These are phyloP conservation scores for Cyberlindnera bimundalis DNA, from an alignment of 805 yeast genomes.

Conservation along the genomic window DNA sequence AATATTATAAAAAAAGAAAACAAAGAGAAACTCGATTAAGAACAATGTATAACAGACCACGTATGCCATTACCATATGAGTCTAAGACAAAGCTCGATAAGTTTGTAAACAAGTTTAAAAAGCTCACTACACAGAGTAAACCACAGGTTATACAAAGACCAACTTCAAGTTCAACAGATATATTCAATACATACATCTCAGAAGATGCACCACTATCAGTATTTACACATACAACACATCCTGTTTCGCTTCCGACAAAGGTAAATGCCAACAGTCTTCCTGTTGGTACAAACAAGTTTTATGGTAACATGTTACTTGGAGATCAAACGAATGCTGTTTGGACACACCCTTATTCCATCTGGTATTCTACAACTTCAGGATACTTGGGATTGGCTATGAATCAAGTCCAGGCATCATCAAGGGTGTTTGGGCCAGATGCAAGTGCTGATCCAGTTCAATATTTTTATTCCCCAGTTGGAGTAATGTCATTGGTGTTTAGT, in stretches of 20 bases:
- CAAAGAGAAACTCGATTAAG: no score
- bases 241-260: constrained; percentile 27
- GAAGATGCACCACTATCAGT: constrained; percentile 40
- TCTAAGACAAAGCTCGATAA: constrained; percentile 9
- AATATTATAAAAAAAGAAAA: no score
- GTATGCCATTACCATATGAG: constrained; percentile 28
- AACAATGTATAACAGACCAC: constrained; percentile 30
- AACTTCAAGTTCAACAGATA: no score
- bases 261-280: constrained; percentile 34
- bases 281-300: constrained; percentile 75
- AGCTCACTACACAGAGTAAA: constrained; percentile 8
- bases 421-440: constrained; percentile 69
- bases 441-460: constrained; percentile 48
- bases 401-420: constrained; percentile 54
- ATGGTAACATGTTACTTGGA: constrained; percentile 66
- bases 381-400: constrained; percentile 63
- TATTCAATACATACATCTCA: constrained; percentile 42
- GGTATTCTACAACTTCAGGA: constrained; percentile 51
- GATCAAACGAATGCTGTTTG: constrained; percentile 67
- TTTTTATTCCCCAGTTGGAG: constrained; percentile 65
- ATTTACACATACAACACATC: constrained; percentile 34
- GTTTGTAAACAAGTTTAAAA: constrained; percentile 17
- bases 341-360: constrained; percentile 79
- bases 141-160: no score
- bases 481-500: constrained; percentile 54